Conservation (phyloP, 2,329 filamentous ascomycete genomes). For the Sclerotinia sclerotiorum region DNA sequence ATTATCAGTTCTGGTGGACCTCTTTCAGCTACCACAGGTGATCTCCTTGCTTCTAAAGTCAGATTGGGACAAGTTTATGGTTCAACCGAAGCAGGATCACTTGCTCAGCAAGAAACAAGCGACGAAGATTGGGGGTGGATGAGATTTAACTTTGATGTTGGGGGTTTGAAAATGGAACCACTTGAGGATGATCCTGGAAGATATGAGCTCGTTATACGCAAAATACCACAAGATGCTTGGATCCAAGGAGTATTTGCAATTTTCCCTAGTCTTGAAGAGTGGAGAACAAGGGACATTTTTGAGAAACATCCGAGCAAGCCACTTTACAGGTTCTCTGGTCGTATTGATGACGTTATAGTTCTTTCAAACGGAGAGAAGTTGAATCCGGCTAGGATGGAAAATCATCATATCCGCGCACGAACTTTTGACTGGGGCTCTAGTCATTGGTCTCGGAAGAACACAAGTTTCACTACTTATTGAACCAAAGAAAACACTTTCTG, state of each 20-base stretch:
- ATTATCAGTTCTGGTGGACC: neutral
- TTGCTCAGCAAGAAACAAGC: neutral
- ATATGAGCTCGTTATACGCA: constrained; percentile 36
- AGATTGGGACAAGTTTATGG: neutral
- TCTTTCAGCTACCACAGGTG: neutral
- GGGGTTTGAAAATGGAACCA: neutral
- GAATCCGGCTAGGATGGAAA: constrained; percentile 41
- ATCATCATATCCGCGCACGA: neutral
- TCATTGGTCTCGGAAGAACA: neutral
- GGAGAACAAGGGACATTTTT: constrained; percentile 42
- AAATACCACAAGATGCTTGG: constrained; percentile 1
- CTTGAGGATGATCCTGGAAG: neutral
- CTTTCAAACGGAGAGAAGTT: constrained; percentile 48
- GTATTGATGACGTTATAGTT: constrained; percentile 47
- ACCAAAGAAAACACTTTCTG: too few relatives aligned
- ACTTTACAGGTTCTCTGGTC: constrained; percentile 41
- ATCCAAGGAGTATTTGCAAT: constrained; percentile 40
- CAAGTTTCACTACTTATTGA: neutral
- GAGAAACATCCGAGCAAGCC: constrained; percentile 42
- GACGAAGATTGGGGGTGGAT: neutral
- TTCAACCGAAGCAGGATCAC: neutral
- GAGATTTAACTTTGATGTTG: neutral
- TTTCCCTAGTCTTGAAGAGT: constrained; percentile 1
- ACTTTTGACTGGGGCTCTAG: neutral
- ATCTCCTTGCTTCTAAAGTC: neutral